Evolutionary conservation across 495 filamentous ascomycete species (phyloP).

Genomic region (Delitschia confertaspora): DNA sequence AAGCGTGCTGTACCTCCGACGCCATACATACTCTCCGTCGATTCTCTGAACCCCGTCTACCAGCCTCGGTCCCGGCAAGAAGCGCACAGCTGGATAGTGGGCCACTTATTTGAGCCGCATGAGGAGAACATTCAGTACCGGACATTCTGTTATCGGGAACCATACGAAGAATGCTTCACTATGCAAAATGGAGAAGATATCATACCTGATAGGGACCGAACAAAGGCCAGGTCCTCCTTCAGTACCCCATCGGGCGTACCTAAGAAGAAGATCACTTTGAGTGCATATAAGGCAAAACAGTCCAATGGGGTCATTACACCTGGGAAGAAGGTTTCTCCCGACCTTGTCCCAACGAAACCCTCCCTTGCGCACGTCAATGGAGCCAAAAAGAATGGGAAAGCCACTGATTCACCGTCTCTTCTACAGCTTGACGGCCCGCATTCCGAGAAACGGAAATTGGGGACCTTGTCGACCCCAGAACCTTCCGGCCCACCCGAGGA

Average conservation of each 20-base stretch:
- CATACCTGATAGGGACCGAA: conserved; percentile 3
- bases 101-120: conserved; percentile 19
- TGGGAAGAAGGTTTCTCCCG: conserved; percentile 18
- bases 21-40: conserved; percentile 28
- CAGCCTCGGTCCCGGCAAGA: conserved; percentile 14
- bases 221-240: conserved; percentile 12
- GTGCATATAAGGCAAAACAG: conserved; percentile 29
- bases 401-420: neutral
- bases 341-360: conserved; percentile 10
- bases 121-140: conserved; percentile 29
- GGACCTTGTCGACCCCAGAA: conserved; percentile 2
- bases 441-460: conserved; percentile 4
- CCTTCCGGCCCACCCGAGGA: conserved; percentile 4
- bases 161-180: conserved; percentile 18
- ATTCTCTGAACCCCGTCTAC: conserved; percentile 20
- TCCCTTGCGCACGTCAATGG: conserved; percentile 9
- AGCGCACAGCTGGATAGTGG: conserved; percentile 18
- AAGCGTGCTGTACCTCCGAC: conserved; percentile 19
- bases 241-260: conserved; percentile 7
- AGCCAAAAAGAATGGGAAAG: conserved; percentile 1
- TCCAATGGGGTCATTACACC: conserved; percentile 22
- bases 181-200: conserved; percentile 14
- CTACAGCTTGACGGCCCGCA: neutral
- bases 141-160: conserved; percentile 30
- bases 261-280: conserved; percentile 30